These are phyloP conservation scores for Cercospora zeae-maydis DNA, from an alignment of 2,329 filamentous ascomycete species.

Conservation along the genomic window DNA sequence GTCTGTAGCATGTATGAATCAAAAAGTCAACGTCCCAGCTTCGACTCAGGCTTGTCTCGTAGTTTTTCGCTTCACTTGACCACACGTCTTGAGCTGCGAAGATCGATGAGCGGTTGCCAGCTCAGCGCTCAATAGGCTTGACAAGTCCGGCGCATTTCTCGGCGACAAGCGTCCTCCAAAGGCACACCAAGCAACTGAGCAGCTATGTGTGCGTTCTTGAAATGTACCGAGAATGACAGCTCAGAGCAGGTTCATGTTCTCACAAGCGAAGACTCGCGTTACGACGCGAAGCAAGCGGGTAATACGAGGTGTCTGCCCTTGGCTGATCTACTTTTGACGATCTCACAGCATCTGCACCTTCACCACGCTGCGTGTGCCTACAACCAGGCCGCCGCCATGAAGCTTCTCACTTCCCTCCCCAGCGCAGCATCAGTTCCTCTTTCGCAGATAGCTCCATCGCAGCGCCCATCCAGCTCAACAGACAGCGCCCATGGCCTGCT, in stretches of 20 bases:
- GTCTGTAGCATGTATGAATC: conserved; percentile 17
- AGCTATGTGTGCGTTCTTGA: neutral
- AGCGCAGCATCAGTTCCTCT: neutral
- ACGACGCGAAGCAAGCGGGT: neutral
- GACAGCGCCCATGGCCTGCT: neutral
- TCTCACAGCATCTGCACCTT: neutral
- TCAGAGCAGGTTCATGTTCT: neutral
- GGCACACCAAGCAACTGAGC: no score
- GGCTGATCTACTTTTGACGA: neutral
- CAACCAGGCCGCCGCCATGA: neutral
- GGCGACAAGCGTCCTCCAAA: neutral
- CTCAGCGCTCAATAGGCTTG: neutral
- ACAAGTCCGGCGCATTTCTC: neutral
- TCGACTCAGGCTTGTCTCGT: neutral
- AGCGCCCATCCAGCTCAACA: neutral
- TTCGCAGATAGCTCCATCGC: neutral
- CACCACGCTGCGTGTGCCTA: neutral
- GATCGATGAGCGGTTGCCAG: neutral
- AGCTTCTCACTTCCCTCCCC: neutral
- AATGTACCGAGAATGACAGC: neutral
- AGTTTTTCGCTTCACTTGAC: neutral
- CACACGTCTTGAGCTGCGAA: neutral
- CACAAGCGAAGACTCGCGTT: neutral
- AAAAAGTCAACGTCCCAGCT: conserved; percentile 19
- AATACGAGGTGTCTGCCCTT: neutral